phyloP scores from a whole-genome alignment of 2,329 filamentous ascomycete genomes.

The Fonsecaea erecta region DNA sequence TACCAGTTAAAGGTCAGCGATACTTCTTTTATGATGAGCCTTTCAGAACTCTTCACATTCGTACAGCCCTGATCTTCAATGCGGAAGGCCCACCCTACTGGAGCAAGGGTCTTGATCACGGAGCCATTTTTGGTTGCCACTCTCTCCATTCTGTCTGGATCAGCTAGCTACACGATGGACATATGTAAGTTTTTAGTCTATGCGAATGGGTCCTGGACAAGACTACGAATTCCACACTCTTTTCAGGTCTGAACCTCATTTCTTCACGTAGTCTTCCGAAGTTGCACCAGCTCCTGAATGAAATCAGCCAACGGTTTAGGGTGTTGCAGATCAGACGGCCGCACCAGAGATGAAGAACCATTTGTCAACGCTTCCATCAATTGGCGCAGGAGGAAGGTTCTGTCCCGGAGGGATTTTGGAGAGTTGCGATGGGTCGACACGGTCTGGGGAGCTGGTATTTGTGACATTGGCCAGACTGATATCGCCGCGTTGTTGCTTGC shows the following conservation, averaged over 20 bases:
- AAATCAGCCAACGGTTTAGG: constrained; percentile 29
- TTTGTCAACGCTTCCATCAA: constrained; percentile 97
- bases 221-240: not conserved
- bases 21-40: not conserved
- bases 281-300: constrained; percentile 34
- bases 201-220: not conserved
- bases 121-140: not conserved
- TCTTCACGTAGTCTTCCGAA: constrained; percentile 36
- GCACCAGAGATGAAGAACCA: constrained; percentile 99
- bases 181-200: constrained; percentile 18
- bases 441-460: constrained; percentile 73
- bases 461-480: constrained; percentile 85
- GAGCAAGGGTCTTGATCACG: not conserved
- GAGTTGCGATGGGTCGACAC: constrained; percentile 70
- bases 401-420: constrained; percentile 77
- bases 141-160: not conserved
- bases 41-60: not conserved
- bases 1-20: no score
- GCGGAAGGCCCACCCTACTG: not conserved
- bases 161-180: constrained; percentile 20
- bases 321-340: constrained; percentile 63
- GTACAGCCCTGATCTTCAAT: not conserved
- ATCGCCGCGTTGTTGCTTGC: constrained; percentile 78
- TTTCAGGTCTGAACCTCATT: constrained; percentile 20
- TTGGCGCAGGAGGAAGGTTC: constrained; percentile 81